Conservation (phyloP, 306 rosid species). For the Prinsepia uniflora region DNA sequence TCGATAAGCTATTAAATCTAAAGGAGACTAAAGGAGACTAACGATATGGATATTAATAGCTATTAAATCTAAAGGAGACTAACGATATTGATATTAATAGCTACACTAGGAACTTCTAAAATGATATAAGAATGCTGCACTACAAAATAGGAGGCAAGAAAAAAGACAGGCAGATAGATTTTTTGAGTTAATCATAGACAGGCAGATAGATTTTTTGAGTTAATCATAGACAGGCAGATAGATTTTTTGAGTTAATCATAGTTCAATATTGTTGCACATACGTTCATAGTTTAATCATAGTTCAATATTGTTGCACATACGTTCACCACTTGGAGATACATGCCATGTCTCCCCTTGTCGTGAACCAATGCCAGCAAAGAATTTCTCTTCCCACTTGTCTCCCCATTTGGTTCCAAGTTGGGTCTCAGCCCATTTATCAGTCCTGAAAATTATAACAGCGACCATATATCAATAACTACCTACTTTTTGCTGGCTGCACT, state of each 20-base stretch:
- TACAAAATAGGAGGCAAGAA: neutral
- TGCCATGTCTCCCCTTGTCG: conserved; percentile 99
- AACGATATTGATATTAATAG: neutral
- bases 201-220: too few relatives aligned
- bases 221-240: too few relatives aligned
- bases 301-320: conserved; percentile 43
- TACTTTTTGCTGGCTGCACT: neutral
- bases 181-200: conserved; percentile 3
- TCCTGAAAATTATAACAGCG: conserved; percentile 46
- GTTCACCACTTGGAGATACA: conserved; percentile 76
- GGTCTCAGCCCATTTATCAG: conserved; percentile 99
- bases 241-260: neutral
- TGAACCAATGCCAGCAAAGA: conserved; percentile 86
- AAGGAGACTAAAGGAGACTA: too few relatives aligned
- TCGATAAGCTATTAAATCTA: neutral
- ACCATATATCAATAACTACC: neutral
- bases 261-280: conserved; percentile 36
- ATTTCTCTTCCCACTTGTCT: conserved; percentile 99
- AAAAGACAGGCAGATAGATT: neutral
- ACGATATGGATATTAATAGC: neutral
- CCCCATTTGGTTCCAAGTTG: conserved; percentile 98
- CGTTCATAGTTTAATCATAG: conserved; percentile 50
- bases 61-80: too few relatives aligned
- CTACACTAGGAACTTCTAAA: neutral
- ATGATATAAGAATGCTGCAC: neutral